phyloP scores from a whole-genome alignment of 2,329 filamentous ascomycete genomes.

The Didymella pomorum region DNA sequence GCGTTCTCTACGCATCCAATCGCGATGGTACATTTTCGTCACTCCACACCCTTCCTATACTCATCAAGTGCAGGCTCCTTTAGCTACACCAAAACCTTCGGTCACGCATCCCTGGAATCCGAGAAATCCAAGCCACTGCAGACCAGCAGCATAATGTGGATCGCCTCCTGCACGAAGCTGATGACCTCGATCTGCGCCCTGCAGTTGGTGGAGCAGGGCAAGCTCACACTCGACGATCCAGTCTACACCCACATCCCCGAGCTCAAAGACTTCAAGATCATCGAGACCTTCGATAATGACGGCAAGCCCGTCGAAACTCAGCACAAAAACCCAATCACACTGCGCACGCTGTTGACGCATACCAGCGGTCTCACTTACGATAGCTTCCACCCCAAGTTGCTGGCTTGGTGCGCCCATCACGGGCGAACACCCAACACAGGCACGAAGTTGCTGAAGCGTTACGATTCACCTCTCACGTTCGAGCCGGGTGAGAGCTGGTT shows the following conservation, averaged over 20 bases:
- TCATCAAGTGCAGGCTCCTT: slow-evolving; percentile 27
- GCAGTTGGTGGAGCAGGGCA: slow-evolving; percentile 48
- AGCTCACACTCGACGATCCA: slow-evolving; percentile 43
- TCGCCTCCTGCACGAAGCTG: slow-evolving; percentile 52
- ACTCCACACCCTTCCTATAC: neutral
- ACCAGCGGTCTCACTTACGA: slow-evolving; percentile 59
- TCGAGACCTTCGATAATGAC: slow-evolving; percentile 37
- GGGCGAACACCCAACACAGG: slow-evolving; percentile 35
- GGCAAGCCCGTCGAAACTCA: slow-evolving; percentile 36
- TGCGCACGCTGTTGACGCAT: slow-evolving; percentile 58
- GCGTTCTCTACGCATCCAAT: slow-evolving; percentile 32
- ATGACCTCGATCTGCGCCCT: slow-evolving; percentile 46
- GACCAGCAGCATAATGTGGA: slow-evolving; percentile 46
- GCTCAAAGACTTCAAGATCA: slow-evolving; percentile 34
- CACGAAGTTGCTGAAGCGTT: slow-evolving; percentile 12
- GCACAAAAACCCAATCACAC: slow-evolving; percentile 39
- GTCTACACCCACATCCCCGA: slow-evolving; percentile 47
- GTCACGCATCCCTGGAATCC: slow-evolving; percentile 32
- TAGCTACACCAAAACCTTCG: slow-evolving; percentile 48
- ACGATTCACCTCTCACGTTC: slow-evolving; percentile 35
- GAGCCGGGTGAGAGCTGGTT: slow-evolving; percentile 60
- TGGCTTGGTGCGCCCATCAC: slow-evolving; percentile 47
- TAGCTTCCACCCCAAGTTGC: slow-evolving; percentile 51
- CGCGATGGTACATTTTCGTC: slow-evolving; percentile 28
- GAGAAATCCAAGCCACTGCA: slow-evolving; percentile 9